A percentile compares a stretch with the other conserved stretches of the same genome.
Evolutionary conservation across 108 stramenopile species (phyloP).

Genomic region (Pseudonitzschia multistriata): DNA sequence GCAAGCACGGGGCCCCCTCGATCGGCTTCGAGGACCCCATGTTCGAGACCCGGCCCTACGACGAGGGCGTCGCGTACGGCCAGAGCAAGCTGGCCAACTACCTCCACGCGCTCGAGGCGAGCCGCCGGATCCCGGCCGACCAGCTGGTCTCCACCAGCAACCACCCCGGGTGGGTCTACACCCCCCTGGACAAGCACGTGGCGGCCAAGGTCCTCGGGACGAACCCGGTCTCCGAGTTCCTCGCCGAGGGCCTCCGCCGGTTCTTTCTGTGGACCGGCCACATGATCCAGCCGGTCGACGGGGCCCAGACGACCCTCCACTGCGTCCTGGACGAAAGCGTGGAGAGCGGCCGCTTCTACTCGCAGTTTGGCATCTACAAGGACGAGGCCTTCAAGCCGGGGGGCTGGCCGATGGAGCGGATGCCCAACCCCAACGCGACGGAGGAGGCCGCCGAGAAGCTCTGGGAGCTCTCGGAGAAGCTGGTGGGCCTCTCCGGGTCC

Average conservation of each 20-base stretch:
- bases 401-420: constrained; percentile 29
- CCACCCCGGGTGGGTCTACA: constrained; percentile 39
- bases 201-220: constrained; percentile 18
- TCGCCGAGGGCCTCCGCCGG: background rate
- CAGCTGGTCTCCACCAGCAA: constrained; percentile 28
- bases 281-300: constrained; percentile 27
- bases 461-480: constrained; percentile 33
- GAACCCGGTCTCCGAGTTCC: background rate
- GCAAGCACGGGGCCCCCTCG: background rate
- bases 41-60: constrained; percentile 25
- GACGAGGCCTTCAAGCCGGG: constrained; percentile 17
- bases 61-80: constrained; percentile 8
- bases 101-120: constrained; percentile 28
- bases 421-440: constrained; percentile 26
- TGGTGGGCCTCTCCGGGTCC: constrained; percentile 16
- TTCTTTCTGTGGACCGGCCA: constrained; percentile 21
- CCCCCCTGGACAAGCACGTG: constrained; percentile 17
- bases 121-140: constrained; percentile 21
- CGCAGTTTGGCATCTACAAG: constrained; percentile 30
- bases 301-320: constrained; percentile 26
- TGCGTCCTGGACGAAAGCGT: constrained; percentile 29
- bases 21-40: constrained; percentile 38
- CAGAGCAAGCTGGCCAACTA: constrained; percentile 37
- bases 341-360: constrained; percentile 32
- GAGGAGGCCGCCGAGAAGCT: constrained; percentile 26